Base-by-base conservation (phyloP, 2,329 filamentous ascomycete species). In the Dactylellina drechsleri region DNA sequence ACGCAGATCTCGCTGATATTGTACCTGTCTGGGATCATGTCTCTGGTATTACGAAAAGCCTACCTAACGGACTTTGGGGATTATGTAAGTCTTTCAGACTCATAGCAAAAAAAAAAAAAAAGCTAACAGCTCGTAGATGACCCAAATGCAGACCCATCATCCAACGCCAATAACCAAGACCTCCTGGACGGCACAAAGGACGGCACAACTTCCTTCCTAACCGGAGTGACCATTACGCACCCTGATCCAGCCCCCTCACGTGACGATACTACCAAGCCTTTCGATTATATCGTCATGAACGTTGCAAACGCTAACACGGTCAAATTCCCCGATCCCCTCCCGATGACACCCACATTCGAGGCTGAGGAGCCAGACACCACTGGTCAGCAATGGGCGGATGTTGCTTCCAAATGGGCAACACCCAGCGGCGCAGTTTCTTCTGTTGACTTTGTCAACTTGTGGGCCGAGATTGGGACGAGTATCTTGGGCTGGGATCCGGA, bases 71-170 rank as follows among this genome's bases (percentile, higher is more conserved):
- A 36, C 31, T 36, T 36, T 36, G 31, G 31, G 31, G 31, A 7
- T 36, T 36, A 4, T 36, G 31, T 36, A 36, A 36, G 31, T 36
- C 6, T 36, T 36, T 36, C 12, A 52, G 12, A 18, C 49, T 23
- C n/a, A 52, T 18, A 5, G 49, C 4, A 6, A 23, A n/a, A 28
- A 28, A 28, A 36, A 36, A 52, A 52, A 23, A 4, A 52, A 52
- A 52, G 49, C 49, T 52, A 52, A 52, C 18, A 23, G 49, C 49
- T 52, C 49, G 49, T 52, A 52, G 49, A 52, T 52, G 49, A 52
- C 49, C 49, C 49, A 52, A 52, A 52, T 1, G n/a, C 49, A 52
- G 49, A 52, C 49, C 49, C 49, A 52, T 52, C 49, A 52, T 18
- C 49, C 15, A 52, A 52, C 8, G 49, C 49, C 16, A 52, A 52